phyloP scores from a whole-genome alignment of 2,329 filamentous ascomycete genomes.

The Cercospora berteroae region DNA sequence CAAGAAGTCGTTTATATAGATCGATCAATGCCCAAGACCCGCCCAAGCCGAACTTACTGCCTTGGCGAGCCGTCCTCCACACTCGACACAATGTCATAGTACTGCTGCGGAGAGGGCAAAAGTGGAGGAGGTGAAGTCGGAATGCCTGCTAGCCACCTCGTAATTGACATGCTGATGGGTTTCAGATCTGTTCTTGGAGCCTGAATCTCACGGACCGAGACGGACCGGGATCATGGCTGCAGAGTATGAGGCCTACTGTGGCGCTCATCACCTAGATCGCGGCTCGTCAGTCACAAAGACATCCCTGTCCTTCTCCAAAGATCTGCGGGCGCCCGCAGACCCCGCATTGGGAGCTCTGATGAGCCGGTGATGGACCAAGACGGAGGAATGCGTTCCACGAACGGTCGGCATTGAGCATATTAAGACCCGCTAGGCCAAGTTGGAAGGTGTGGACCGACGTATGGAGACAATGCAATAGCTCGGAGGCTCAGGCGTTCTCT shows the following conservation, averaged over 20 bases:
- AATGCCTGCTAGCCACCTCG: background rate
- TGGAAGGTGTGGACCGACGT: background rate
- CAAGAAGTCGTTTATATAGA: background rate
- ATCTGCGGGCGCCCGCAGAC: background rate
- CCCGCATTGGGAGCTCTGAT: background rate
- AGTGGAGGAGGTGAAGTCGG: background rate
- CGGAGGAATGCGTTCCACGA: conserved; percentile 6
- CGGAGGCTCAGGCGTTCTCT: background rate
- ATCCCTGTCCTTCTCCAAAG: background rate
- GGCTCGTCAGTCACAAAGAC: background rate
- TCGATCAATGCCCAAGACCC: background rate
- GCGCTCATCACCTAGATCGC: background rate
- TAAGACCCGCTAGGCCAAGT: background rate
- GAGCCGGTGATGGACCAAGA: background rate
- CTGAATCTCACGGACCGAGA: conserved; percentile 1
- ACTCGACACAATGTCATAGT: background rate
- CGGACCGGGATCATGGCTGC: background rate
- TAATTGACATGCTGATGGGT: background rate
- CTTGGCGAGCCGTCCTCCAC: background rate
- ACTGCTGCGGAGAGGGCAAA: background rate
- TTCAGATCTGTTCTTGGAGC: background rate
- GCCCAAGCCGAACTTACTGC: background rate
- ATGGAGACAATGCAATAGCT: background rate
- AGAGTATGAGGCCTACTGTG: background rate
- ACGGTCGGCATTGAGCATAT: background rate